These are phyloP conservation scores for Neurospora africana DNA, from an alignment of 495 filamentous ascomycete genomes.

Conservation along the genomic window DNA sequence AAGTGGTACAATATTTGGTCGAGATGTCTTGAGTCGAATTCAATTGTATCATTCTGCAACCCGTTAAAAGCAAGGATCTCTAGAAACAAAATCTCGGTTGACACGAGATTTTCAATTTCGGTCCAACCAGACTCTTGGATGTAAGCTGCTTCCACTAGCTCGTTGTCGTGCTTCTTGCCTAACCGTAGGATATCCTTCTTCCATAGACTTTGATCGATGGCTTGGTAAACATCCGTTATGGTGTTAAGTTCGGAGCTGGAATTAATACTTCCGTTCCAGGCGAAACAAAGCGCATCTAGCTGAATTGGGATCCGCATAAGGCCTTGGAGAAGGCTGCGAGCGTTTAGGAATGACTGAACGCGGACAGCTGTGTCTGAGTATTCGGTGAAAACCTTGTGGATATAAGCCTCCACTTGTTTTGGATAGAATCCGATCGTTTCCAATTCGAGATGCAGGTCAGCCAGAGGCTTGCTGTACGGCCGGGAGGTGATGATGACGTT, in stretches of 20 bases:
- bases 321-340: slow-evolving; percentile 22
- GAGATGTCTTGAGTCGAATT: slow-evolving; percentile 21
- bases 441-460: slow-evolving; percentile 14
- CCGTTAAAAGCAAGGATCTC: slow-evolving; percentile 31
- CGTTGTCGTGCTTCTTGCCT: slow-evolving; percentile 19
- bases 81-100: slow-evolving; percentile 19
- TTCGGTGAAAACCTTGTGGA: slow-evolving; percentile 13
- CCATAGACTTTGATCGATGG: slow-evolving; percentile 28
- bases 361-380: slow-evolving; percentile 8
- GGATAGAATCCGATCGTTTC: slow-evolving; percentile 28
- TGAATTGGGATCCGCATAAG: slow-evolving; percentile 38
- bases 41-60: slow-evolving; percentile 25
- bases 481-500: slow-evolving; percentile 31
- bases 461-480: slow-evolving; percentile 16
- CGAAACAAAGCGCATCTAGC: slow-evolving; percentile 37
- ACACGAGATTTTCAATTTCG: slow-evolving; percentile 10
- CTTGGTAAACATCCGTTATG: slow-evolving; percentile 34
- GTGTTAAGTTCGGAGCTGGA: slow-evolving; percentile 13
- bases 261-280: slow-evolving; percentile 21
- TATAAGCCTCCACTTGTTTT: slow-evolving; percentile 23
- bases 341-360: slow-evolving; percentile 26
- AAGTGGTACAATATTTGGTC: slow-evolving; percentile 11
- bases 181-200: slow-evolving; percentile 30
- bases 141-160: not conserved
- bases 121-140: not conserved